A percentile compares a stretch with the other conserved stretches of the same genome.
Evolutionary conservation across 2,329 filamentous ascomycete species (phyloP).

Genomic region (Alternaria gansuensis): DNA sequence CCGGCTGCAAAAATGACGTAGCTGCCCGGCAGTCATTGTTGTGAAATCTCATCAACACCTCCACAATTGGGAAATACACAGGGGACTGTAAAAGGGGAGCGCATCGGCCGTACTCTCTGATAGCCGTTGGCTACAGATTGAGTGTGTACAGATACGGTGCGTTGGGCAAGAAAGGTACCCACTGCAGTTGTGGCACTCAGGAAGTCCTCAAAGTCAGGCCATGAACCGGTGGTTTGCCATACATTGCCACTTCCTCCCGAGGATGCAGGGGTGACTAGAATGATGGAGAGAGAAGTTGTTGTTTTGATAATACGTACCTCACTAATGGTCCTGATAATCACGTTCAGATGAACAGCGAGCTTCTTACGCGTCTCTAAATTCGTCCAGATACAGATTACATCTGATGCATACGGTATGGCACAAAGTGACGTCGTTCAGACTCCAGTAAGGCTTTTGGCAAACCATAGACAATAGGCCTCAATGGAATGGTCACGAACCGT

Average conservation of each 20-base stretch:
- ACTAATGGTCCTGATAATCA: background rate
- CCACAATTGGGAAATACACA: background rate
- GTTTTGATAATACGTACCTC: background rate
- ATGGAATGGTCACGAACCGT: background rate
- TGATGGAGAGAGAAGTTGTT: background rate
- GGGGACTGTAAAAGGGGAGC: background rate
- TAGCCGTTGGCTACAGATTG: background rate
- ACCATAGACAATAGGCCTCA: background rate
- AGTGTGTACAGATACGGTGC: background rate
- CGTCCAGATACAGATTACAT: background rate
- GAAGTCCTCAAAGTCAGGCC: background rate
- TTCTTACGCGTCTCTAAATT: background rate
- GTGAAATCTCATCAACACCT: background rate
- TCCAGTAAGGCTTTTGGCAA: background rate
- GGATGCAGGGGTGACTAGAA: background rate
- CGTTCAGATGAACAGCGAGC: background rate
- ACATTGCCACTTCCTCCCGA: background rate
- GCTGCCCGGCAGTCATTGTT: background rate
- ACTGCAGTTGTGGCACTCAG: background rate
- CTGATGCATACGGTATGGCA: background rate
- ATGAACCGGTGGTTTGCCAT: background rate
- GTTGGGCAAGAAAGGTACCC: background rate
- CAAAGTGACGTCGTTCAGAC: background rate
- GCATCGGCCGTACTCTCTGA: background rate
- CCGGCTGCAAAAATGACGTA: constrained; percentile 17